Conservation (phyloP, 495 filamentous ascomycete species). For the Hyaloscypha hepaticicola region DNA sequence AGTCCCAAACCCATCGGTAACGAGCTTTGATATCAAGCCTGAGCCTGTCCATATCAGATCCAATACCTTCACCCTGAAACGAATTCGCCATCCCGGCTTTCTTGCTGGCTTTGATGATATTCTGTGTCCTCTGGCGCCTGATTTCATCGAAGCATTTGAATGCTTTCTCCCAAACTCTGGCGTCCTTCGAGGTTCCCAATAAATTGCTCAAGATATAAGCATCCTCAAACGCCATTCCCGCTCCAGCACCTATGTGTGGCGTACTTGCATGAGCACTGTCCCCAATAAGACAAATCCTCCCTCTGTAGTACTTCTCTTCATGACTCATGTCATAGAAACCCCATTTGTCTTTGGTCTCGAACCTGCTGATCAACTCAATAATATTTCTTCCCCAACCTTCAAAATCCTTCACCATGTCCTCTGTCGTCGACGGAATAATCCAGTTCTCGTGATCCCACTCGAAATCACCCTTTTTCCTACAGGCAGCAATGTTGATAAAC, state of each 20-base stretch:
- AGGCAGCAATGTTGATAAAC: constrained; percentile 24
- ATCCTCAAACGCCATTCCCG: constrained; percentile 33
- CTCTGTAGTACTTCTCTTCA: constrained; percentile 30
- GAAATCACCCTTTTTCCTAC: constrained; percentile 11
- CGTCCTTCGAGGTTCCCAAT: background rate
- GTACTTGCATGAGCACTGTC: constrained; percentile 46
- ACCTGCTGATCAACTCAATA: constrained; percentile 28
- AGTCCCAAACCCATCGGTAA: constrained; percentile 27
- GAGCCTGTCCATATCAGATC: constrained; percentile 23
- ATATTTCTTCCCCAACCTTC: constrained; percentile 23
- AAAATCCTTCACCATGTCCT: constrained; percentile 23
- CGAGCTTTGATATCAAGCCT: constrained; percentile 9
- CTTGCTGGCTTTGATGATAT: constrained; percentile 17
- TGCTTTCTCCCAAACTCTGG: constrained; percentile 8
- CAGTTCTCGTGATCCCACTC: constrained; percentile 21
- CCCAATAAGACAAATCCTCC: constrained; percentile 37
- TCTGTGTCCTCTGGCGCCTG: constrained; percentile 16
- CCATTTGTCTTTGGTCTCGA: constrained; percentile 31
- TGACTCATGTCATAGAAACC: constrained; percentile 18
- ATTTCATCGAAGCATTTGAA: constrained; percentile 17
- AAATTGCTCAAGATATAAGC: constrained; percentile 24
- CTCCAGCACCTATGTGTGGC: constrained; percentile 44
- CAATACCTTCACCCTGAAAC: constrained; percentile 12
- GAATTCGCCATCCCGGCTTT: constrained; percentile 17
- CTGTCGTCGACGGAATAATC: constrained; percentile 20